Evolutionary conservation across 495 filamentous ascomycete genomes (phyloP).

Genomic region (Stereocaulon alpinum): DNA sequence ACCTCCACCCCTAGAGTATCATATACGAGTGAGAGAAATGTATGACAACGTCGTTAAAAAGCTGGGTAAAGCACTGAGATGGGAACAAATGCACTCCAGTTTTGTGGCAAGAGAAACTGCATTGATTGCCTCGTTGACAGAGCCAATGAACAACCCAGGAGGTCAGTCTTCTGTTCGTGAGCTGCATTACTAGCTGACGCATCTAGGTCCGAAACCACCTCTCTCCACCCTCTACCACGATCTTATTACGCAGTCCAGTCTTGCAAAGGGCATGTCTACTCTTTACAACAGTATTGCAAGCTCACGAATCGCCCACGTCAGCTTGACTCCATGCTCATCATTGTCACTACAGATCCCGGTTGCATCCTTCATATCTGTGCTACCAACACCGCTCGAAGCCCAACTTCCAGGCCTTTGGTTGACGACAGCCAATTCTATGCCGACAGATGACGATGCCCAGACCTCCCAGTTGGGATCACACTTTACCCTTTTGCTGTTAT

Average conservation of each 20-base stretch:
- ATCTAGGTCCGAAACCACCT: conserved; percentile 8
- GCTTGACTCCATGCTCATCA: conserved; percentile 47
- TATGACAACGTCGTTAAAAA: conserved; percentile 83
- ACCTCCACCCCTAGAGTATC: conserved; percentile 65
- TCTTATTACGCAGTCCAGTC: conserved; percentile 62
- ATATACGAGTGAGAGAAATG: conserved; percentile 62
- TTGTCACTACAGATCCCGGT: conserved; percentile 83
- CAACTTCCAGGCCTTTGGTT: conserved; percentile 67
- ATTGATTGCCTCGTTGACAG: conserved; percentile 55
- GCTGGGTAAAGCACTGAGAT: conserved; percentile 78
- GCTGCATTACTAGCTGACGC: conserved; percentile 2
- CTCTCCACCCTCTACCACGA: conserved; percentile 35
- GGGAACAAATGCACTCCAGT: conserved; percentile 74
- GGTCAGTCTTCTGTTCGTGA: conserved; percentile 36
- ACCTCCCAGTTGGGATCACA: conserved; percentile 60
- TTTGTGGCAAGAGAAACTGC: conserved; percentile 85
- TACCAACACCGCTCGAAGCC: conserved; percentile 55
- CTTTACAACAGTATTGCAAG: conserved; percentile 71
- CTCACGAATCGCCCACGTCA: conserved; percentile 68
- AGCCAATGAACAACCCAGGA: conserved; percentile 68
- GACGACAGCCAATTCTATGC: conserved; percentile 71
- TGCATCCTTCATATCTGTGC: conserved; percentile 59
- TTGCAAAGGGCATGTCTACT: conserved; percentile 73
- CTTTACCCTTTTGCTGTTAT: conserved; percentile 74
- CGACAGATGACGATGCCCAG: conserved; percentile 49